These are phyloP conservation scores for Cordyceps javanica DNA, from an alignment of 2,329 filamentous ascomycete genomes.

Conservation along the genomic window DNA sequence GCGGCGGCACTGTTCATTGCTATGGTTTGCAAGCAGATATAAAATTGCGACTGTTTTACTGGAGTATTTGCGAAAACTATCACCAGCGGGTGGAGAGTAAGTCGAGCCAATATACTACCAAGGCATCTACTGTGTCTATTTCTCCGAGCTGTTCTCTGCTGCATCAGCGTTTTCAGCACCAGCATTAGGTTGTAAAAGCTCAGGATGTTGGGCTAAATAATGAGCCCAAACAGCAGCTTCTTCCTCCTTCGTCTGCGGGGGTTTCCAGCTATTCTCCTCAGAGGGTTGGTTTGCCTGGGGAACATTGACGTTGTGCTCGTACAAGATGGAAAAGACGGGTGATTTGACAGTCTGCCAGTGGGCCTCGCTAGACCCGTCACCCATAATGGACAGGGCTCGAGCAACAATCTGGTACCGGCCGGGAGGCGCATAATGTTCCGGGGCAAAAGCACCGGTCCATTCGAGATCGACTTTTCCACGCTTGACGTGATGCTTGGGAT, in stretches of 20 bases:
- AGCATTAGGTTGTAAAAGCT: background rate
- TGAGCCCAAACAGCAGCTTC: background rate
- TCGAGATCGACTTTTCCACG: background rate
- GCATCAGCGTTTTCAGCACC: background rate
- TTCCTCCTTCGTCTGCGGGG: background rate
- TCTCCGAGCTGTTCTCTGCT: background rate
- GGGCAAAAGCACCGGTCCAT: slow-evolving; percentile 3
- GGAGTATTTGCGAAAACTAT: background rate
- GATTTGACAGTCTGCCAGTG: background rate
- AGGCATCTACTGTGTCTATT: background rate
- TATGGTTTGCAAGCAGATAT: background rate
- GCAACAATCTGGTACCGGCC: slow-evolving; percentile 11
- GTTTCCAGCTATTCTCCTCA: background rate
- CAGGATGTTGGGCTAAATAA: background rate
- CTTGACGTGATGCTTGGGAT: background rate
- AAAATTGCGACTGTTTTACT: background rate
- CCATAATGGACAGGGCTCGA: slow-evolving; percentile 7
- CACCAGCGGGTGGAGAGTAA: background rate
- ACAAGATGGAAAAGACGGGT: background rate
- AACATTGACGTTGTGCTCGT: background rate
- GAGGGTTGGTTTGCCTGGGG: background rate
- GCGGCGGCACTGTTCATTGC: too few relatives aligned
- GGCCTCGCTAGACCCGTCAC: background rate
- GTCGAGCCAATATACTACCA: background rate
- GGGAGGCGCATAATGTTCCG: slow-evolving; percentile 5